Percentiles rank a stretch among this genome's conserved stretches.
phyloP scores from a whole-genome alignment of 306 rosid genomes.

The Lathyrus sativus region DNA sequence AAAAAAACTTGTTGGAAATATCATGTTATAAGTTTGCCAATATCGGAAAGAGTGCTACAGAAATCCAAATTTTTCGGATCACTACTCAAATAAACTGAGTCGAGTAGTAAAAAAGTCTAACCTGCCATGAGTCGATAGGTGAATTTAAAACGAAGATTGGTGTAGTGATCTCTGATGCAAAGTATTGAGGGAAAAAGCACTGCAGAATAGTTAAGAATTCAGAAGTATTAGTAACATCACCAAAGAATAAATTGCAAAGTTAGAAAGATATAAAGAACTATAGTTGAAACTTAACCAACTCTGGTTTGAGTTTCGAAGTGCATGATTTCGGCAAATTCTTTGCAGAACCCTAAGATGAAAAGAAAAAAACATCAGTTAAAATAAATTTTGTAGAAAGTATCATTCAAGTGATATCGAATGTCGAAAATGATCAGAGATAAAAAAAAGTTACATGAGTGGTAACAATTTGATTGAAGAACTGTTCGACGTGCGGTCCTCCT shows the following conservation, averaged over 20 bases:
- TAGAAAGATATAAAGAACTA: constrained; percentile 15
- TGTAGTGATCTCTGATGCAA: constrained; percentile 61
- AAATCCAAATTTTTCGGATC: background rate
- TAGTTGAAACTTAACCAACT: constrained; percentile 52
- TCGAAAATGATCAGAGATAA: constrained; percentile 25
- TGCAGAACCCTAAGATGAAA: constrained; percentile 59
- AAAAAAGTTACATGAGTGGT: constrained; percentile 66
- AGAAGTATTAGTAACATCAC: constrained; percentile 32
- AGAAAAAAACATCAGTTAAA: constrained; percentile 17
- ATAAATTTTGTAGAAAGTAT: constrained; percentile 23
- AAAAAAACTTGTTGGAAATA: constrained; percentile 3
- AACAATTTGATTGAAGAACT: constrained; percentile 60
- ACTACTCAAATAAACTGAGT: background rate
- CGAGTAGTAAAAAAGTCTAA: constrained; percentile 42
- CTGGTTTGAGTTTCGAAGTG: constrained; percentile 75
- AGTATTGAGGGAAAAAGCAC: constrained; percentile 93
- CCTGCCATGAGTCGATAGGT: constrained; percentile 98
- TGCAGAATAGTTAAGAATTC: constrained; percentile 41
- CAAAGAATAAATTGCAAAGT: constrained; percentile 13
- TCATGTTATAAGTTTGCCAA: background rate
- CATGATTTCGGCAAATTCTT: constrained; percentile 77
- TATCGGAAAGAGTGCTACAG: background rate
- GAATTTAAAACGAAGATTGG: constrained; percentile 81
- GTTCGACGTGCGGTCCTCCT: constrained; percentile 61
- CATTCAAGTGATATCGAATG: constrained; percentile 10